phyloP scores from a whole-genome alignment of 306 rosid species.

The Prunus persica region DNA sequence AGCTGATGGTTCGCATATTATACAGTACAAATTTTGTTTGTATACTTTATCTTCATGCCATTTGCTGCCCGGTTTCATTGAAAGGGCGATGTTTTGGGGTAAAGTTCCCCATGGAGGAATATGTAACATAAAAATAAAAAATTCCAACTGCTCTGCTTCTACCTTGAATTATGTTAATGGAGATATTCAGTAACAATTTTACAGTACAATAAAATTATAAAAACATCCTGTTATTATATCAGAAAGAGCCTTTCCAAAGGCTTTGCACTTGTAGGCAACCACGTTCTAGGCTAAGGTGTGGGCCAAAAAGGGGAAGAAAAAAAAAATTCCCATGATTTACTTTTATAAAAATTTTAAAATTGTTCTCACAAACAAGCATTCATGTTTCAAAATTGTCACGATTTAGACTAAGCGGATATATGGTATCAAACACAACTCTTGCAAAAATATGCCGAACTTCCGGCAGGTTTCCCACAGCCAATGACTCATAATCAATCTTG shows the following conservation, averaged over 20 bases:
- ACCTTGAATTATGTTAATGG: not conserved
- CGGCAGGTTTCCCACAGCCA: constrained; percentile 43
- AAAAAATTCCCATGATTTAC: not conserved
- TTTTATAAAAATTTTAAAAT: not conserved
- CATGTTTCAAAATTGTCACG: constrained; percentile 12
- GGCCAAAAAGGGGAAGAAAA: too few relatives aligned
- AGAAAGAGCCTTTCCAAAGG: too few relatives aligned
- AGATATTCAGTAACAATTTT: not conserved
- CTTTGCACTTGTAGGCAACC: too few relatives aligned
- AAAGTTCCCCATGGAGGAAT: not conserved
- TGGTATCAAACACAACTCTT: constrained; percentile 65
- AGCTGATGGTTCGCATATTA: constrained; percentile 4
- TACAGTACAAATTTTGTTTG: not conserved
- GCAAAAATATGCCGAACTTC: constrained; percentile 73
- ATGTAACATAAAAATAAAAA: not conserved
- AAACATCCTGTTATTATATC: too few relatives aligned
- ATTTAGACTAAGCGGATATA: constrained; percentile 48
- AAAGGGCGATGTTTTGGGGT: not conserved
- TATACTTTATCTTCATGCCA: not conserved
- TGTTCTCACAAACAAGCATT: constrained; percentile 13
- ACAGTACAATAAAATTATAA: not conserved
- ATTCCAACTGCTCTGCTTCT: not conserved
- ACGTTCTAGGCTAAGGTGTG: not conserved
- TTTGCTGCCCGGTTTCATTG: not conserved
- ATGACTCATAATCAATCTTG: constrained; percentile 45